A percentile compares a stretch with the other conserved stretches of the same genome.
These are phyloP conservation scores for Cryptococcus wingfieldii DNA, from an alignment of 1,284 basidiomycete species.

Conservation along the genomic window DNA sequence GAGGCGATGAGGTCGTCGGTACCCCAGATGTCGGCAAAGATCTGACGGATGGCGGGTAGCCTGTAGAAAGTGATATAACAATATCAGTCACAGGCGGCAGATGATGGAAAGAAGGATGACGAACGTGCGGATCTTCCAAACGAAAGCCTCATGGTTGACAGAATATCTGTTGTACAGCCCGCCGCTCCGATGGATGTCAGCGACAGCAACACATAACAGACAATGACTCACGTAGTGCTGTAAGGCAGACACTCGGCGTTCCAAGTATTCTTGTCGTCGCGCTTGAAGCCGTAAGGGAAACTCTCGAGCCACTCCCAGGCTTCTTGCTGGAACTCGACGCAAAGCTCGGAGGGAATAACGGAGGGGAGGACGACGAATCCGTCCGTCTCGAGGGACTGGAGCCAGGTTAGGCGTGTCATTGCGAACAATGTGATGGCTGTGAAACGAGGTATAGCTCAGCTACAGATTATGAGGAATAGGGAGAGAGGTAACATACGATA, in stretches of 20 bases:
- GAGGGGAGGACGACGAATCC: constrained; percentile 24
- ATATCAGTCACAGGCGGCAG: not conserved
- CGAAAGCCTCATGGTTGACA: constrained; percentile 40
- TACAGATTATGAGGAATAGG: not conserved
- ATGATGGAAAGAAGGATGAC: not conserved
- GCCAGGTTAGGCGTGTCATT: constrained; percentile 20
- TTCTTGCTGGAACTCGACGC: constrained; percentile 15
- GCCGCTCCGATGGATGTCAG: constrained; percentile 7
- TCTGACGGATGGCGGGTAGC: constrained; percentile 29
- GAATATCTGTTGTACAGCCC: constrained; percentile 30
- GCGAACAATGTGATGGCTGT: not conserved
- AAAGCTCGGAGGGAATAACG: constrained; percentile 11
- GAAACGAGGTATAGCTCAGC: too few species aligned
- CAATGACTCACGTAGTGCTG: constrained; percentile 19
- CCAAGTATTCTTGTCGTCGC: constrained; percentile 37
- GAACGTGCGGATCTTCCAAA: constrained; percentile 37
- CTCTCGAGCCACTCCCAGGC: constrained; percentile 26
- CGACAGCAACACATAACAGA: not conserved
- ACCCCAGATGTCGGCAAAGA: constrained; percentile 39
- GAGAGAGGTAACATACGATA: not conserved
- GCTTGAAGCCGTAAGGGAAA: constrained; percentile 36
- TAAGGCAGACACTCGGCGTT: constrained; percentile 31
- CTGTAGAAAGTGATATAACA: not conserved
- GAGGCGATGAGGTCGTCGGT: constrained; percentile 42
- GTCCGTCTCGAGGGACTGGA: constrained; percentile 21